Base-by-base conservation (phyloP, 2,329 filamentous ascomycete genomes). In the Epichloe uncinata region DNA sequence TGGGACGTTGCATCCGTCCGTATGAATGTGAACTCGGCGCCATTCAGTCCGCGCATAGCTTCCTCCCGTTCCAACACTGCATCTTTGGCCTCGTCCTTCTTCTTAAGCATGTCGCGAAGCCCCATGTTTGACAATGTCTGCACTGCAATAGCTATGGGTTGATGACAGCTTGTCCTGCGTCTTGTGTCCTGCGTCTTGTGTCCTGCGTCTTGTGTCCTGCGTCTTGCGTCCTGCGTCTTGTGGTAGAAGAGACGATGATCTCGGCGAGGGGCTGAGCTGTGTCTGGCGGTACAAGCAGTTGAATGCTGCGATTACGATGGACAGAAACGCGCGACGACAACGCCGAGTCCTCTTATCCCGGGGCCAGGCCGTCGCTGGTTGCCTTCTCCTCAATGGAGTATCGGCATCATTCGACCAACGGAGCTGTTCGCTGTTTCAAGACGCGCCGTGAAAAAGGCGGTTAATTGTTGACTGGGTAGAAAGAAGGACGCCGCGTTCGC, bases 1-100 rank as follows among this genome's bases (percentile, higher is more conserved):
- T 89, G 78, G 1, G 83, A 81, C 56, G 81, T 69, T 1, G 90
- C 95, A 62, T 95, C 91, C 56, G 87, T 84, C 54, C 89, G 84
- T 61, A 93, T 76, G 69, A 96, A 88, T 55, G 77, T 87, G 70
- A 96, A 88, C 57, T 86, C 81, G 51, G 84, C 82, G 1, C 73
- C 63, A 51, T 53, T 62, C 40, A 70, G 62, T 49, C 58, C 63
- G 42, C 64, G 57, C 48, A 67, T 59, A 18, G 68, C 65, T 53
- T 66, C 64, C 53, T 66, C 58, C 53, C 69, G 64, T 53, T 62
- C 58, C n/a, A 63, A 52, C 36, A 63, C 57, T 42, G 57, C 58
- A 11, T 33, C 61, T 15, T 68, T 65, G 47, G 72, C 58, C 54
- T 66, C 66, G 52, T 76, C 69, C 63, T 76, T 78, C 62, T 76